phyloP scores from a whole-genome alignment of 768 basidiomycete species.

The Pleurotus platypus region DNA sequence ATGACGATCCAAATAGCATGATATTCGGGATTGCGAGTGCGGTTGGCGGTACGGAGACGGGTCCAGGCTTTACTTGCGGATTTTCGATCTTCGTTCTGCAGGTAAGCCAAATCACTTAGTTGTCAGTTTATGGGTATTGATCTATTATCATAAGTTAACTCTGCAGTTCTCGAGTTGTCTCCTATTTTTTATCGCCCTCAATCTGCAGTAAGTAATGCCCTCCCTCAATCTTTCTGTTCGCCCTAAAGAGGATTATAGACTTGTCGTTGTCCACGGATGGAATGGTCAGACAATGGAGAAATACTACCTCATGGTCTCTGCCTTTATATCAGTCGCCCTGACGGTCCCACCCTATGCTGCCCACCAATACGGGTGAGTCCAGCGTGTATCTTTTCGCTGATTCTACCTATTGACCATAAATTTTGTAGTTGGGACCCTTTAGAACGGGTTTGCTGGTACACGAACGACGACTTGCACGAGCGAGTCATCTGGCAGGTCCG shows the following conservation, averaged over 20 bases:
- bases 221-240: background rate
- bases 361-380: slow-evolving; percentile 16
- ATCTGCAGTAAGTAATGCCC: slow-evolving; percentile 13
- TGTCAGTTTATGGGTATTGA: background rate
- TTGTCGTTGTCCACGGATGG: slow-evolving; percentile 14
- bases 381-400: background rate
- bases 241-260: slow-evolving; percentile 2
- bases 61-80: slow-evolving; percentile 7
- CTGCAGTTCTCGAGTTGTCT: slow-evolving; percentile 18
- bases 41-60: too few species aligned
- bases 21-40: too few species aligned
- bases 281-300: slow-evolving; percentile 17
- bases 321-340: slow-evolving; percentile 9
- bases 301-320: slow-evolving; percentile 15
- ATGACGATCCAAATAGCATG: too few species aligned
- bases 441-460: slow-evolving; percentile 17
- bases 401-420: background rate
- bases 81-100: slow-evolving; percentile 17
- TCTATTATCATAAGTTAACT: slow-evolving; percentile 8
- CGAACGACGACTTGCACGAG: slow-evolving; percentile 12
- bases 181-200: slow-evolving; percentile 16
- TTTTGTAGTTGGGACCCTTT: slow-evolving; percentile 17
- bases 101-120: background rate
- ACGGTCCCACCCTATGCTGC: slow-evolving; percentile 18
- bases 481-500: slow-evolving; percentile 18